Base-by-base conservation (phyloP, 2,329 filamentous ascomycete species). In the Xylariaceae sp. region DNA sequence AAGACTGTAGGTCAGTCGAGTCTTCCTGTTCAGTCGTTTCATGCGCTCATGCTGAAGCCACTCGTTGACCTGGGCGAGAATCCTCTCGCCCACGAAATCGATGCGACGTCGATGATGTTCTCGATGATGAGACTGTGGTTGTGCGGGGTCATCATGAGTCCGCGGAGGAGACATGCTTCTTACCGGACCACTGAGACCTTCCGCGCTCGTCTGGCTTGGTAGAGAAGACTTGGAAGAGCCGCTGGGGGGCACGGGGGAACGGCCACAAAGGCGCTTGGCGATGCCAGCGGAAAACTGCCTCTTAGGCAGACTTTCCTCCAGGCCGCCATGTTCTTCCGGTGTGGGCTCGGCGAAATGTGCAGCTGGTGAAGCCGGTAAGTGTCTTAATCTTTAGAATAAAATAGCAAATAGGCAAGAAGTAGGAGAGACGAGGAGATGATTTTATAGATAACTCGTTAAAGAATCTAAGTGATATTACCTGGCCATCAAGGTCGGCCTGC, bases 11-110 rank as follows among this genome's bases (percentile, higher is more conserved):
- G 77, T 68, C 72, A 74, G 78, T 66, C 70, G 80, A 69, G 77
- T 73, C 69, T 80, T 84, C 54, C 80, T 79, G 8, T 79, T 74
- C 45, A 82, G 80, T 67, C 85, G 85, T 72, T 88, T 89, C 37
- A 79, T 75, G 70, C 87, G 88, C 74, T 97, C 92, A 53, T 87
- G 83, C 67, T 92, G 85, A 45, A 97, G 77, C 93, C 93, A 97
- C 65, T 90, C 85, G 30, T 84, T 81, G 11, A 97, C 86, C 70
- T 95, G 90, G 17, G 86, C 80, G 34, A 94, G 75, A 6, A 95
- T 74, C 64, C 80, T 82, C 66, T 86, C 78, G 55, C 78, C 78
- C 47, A 70, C 68, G 34, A 69, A 66, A 56, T 78, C 75, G 18
- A 72, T 56, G 48, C 68, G 69, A 55, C 73, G 70, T 30, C 71